Base-by-base conservation (phyloP, 768 basidiomycete genomes). In the Porpolomopsis calyptriformis region DNA sequence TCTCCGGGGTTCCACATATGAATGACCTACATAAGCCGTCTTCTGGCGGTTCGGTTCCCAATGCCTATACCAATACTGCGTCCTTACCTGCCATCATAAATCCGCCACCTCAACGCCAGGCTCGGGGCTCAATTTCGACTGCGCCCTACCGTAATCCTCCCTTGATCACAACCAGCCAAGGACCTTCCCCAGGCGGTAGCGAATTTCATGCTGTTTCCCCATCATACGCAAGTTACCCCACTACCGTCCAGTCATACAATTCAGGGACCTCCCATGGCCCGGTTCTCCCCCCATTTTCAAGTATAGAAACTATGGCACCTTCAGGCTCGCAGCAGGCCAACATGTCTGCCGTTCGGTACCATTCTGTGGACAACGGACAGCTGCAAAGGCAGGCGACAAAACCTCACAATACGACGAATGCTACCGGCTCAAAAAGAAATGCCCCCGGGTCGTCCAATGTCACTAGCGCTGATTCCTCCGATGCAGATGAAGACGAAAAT, bases 391-490 rank as follows among this genome's bases (percentile, higher is more conserved):
- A 55, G 18, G 33, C 24, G 43, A 29, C 65, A 43, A 63, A 64
- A 56, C 65, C 61, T 52, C 64, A 66, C 53, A 57, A 54, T 23
- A 43, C 52, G 33, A 49, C 65, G 55, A 22, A 49, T 23, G 46
- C 55, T 24, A 61, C 72, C 33, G 68, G 70, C 23, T 64, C 74
- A 47, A 86, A 85, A 62, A 71, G 84, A 52, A 69, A 73, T 24
- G 74, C 76, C 26, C 74, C 77, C 10, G 65, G 72, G 2, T 72
- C 77, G 11, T 85, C 85, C 1, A 78, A 76, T 53, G 74, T 79
- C 49, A 78, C 81, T 7, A 88, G 84, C 51, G 79, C 83, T 9
- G 80, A 89, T 61, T 87, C 87, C 1, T 85, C 86, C 29, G 88
- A 89, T 56, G 61, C 77, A n/a, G 89, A 90, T 41, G 86, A 87